These are phyloP conservation scores for Triangularia verruculosa DNA, from an alignment of 2,329 filamentous ascomycete species.

Conservation along the genomic window DNA sequence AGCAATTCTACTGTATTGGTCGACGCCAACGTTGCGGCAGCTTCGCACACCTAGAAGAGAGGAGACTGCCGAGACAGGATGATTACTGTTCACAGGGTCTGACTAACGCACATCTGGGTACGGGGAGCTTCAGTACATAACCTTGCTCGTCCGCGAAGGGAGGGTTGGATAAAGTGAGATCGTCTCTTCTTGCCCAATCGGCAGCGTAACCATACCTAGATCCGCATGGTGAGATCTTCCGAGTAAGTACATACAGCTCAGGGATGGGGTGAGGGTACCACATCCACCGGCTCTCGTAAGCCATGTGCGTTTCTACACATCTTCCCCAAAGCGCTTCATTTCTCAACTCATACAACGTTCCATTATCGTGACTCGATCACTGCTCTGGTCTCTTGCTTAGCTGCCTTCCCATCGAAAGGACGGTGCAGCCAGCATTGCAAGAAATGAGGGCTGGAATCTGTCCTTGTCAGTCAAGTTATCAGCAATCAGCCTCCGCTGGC, in stretches of 20 bases:
- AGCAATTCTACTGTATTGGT: not conserved
- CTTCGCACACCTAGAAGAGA: not conserved
- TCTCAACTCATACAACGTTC: not conserved
- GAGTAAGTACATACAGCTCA: not conserved
- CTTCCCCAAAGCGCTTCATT: not conserved
- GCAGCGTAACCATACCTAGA: not conserved
- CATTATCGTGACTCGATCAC: not conserved
- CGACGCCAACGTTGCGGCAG: not conserved
- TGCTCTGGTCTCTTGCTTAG: not conserved
- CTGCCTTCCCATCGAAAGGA: not conserved
- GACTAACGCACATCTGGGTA: not conserved
- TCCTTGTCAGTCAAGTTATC: not conserved
- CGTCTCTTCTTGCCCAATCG: not conserved
- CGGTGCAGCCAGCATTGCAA: constrained; percentile 11
- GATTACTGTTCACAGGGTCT: not conserved
- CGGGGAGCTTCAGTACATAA: not conserved
- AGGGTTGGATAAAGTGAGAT: not conserved
- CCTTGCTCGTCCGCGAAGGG: not conserved
- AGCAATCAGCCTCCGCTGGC: not conserved
- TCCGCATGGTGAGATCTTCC: not conserved
- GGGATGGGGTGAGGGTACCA: not conserved
- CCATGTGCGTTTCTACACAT: not conserved
- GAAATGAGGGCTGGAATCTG: not conserved
- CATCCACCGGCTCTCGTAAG: not conserved
- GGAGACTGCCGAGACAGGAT: not conserved